These are phyloP conservation scores for Ogataea ramenticola DNA, from an alignment of 805 yeast genomes.

Conservation along the genomic window DNA sequence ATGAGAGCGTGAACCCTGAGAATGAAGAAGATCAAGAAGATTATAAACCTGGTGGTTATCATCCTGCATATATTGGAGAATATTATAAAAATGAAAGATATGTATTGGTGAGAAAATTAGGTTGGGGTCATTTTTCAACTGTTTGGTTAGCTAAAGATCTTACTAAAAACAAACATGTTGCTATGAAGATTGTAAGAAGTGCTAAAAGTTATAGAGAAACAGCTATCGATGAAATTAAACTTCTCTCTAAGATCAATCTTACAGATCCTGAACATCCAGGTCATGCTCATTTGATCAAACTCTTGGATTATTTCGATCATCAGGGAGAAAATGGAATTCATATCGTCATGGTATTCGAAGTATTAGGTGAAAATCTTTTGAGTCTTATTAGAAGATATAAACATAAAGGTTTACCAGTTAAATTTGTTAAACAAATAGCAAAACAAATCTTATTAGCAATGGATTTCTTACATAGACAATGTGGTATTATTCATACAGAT, in stretches of 20 bases:
- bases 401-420: conserved; percentile 40
- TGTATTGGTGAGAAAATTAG: conserved; percentile 77
- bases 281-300: conserved; percentile 68
- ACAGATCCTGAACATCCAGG: conserved; percentile 70
- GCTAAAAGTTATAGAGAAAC: conserved; percentile 71
- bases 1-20: conserved; percentile 26
- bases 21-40: conserved; percentile 86
- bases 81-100: conserved; percentile 64
- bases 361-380: conserved; percentile 85
- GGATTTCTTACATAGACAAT: conserved; percentile 51
- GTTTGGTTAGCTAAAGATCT: conserved; percentile 81
- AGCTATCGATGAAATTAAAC: conserved; percentile 85
- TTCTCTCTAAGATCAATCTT: conserved; percentile 60
- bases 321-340: conserved; percentile 89
- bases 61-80: conserved; percentile 89
- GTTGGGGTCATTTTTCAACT: conserved; percentile 98
- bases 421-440: conserved; percentile 49
- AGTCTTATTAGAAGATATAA: conserved; percentile 74
- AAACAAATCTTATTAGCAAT: conserved; percentile 48
- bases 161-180: conserved; percentile 65
- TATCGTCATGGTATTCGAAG: conserved; percentile 96
- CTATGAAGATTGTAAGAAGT: conserved; percentile 88
- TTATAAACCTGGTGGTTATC: conserved; percentile 91
- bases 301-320: conserved; percentile 81
- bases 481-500: conserved; percentile 70